These are phyloP conservation scores for Xylaria sp. DNA, from an alignment of 2,329 filamentous ascomycete species.

Conservation along the genomic window DNA sequence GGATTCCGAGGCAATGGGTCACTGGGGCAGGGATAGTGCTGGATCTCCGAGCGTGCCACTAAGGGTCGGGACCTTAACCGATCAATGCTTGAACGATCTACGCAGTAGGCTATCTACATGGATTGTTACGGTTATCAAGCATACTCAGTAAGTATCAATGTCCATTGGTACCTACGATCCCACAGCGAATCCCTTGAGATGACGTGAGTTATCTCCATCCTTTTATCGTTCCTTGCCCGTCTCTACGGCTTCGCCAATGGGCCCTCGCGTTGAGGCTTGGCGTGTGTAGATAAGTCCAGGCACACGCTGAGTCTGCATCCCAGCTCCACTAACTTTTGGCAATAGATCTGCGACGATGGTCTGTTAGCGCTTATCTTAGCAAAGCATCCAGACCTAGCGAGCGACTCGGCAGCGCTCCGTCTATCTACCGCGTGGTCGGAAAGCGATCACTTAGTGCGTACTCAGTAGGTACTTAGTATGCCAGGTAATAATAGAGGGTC, in stretches of 20 bases:
- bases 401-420: conserved; percentile 28
- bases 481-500: no score
- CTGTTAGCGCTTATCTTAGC: conserved; percentile 19
- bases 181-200: not conserved
- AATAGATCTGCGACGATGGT: conserved; percentile 16
- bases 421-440: not conserved
- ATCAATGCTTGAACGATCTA: conserved; percentile 16
- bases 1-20: not conserved
- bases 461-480: no score
- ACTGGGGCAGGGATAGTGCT: conserved; percentile 10
- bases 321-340: not conserved
- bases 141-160: not conserved
- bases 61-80: conserved; percentile 8
- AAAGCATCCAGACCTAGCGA: conserved; percentile 19
- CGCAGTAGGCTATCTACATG: not conserved
- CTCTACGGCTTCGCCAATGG: not conserved
- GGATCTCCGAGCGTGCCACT: not conserved
- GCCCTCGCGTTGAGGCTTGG: no score
- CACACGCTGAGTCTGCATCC: not conserved
- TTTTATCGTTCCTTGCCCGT: not conserved
- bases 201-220: not conserved
- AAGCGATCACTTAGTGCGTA: no score
- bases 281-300: not conserved
- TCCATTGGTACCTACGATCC: not conserved
- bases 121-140: not conserved